Evolutionary conservation across 352 stramenopile genomes (phyloP).

Genomic region (Phytophthora podocarpi): DNA sequence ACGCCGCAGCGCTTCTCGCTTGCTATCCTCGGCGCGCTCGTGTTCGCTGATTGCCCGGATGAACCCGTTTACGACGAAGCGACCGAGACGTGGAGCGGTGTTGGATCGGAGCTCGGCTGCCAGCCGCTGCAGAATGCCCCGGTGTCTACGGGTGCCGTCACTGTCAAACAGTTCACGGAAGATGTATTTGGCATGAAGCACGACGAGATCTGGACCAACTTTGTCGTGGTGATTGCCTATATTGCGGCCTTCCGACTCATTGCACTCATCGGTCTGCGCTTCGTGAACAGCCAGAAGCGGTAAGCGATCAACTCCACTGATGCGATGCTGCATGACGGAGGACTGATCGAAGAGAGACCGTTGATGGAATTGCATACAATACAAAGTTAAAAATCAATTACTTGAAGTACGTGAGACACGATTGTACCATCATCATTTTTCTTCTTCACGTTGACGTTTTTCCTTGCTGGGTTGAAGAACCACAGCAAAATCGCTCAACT

Average conservation of each 20-base stretch:
- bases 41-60: conserved; percentile 38
- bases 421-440: too few relatives aligned
- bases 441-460: too few relatives aligned
- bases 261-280: conserved; percentile 48
- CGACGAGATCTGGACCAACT: conserved; percentile 50
- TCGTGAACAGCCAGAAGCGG: conserved; percentile 55
- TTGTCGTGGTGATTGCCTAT: conserved; percentile 39
- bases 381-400: too few relatives aligned
- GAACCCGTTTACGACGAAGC: conserved; percentile 38
- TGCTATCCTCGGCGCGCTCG: conserved; percentile 30
- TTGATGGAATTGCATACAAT: too few relatives aligned
- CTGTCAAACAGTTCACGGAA: conserved; percentile 52
- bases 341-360: too few relatives aligned
- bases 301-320: too few relatives aligned
- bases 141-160: conserved; percentile 26
- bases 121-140: conserved; percentile 39
- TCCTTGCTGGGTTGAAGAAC: too few relatives aligned
- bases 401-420: too few relatives aligned
- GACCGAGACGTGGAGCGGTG: conserved; percentile 28
- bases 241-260: conserved; percentile 52
- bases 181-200: conserved; percentile 54
- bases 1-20: conserved; percentile 36
- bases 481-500: too few relatives aligned
- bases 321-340: too few relatives aligned
- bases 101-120: conserved; percentile 41